A percentile compares a stretch with the other conserved stretches of the same genome.
These are phyloP conservation scores for Fusarium siculi DNA, from an alignment of 2,329 filamentous ascomycete genomes.

Conservation along the genomic window DNA sequence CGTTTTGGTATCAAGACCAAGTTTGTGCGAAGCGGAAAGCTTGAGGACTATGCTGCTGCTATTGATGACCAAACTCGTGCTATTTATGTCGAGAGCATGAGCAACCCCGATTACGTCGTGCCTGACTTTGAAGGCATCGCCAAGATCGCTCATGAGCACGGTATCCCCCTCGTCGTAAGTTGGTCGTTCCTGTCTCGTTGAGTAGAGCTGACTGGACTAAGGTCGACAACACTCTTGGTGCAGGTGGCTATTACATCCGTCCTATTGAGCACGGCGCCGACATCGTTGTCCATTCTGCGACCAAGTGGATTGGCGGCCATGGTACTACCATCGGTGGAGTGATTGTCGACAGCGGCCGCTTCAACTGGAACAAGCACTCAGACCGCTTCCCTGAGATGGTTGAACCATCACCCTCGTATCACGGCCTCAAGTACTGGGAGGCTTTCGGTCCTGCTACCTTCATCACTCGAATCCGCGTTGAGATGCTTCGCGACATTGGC, in stretches of 20 bases:
- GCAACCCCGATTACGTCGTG: slow-evolving; percentile 92
- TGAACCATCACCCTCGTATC: slow-evolving; percentile 88
- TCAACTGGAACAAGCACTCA: slow-evolving; percentile 89
- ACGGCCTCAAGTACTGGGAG: slow-evolving; percentile 94
- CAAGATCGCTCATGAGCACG: slow-evolving; percentile 78
- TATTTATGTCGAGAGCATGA: slow-evolving; percentile 90
- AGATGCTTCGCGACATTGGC: slow-evolving; percentile 89
- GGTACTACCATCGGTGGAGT: slow-evolving; percentile 91
- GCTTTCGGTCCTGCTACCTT: slow-evolving; percentile 87
- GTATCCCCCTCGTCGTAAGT: slow-evolving; percentile 71
- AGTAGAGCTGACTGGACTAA: slow-evolving; percentile 42
- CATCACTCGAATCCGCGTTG: slow-evolving; percentile 86
- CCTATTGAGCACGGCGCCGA: slow-evolving; percentile 93
- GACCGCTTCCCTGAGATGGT: slow-evolving; percentile 92
- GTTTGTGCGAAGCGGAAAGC: slow-evolving; percentile 83
- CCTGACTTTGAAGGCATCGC: slow-evolving; percentile 90
- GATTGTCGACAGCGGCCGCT: slow-evolving; percentile 88
- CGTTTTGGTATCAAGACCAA: slow-evolving; percentile 87
- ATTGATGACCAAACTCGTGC: slow-evolving; percentile 96
- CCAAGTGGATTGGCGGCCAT: slow-evolving; percentile 97
- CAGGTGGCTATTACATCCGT: slow-evolving; percentile 86
- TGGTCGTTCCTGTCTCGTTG: background rate
- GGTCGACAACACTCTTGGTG: slow-evolving; percentile 96
- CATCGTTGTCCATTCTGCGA: slow-evolving; percentile 93
- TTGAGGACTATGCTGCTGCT: slow-evolving; percentile 79